Conservation (phyloP, 2,329 filamentous ascomycete genomes). For the Pestalotiopsis sp. region DNA sequence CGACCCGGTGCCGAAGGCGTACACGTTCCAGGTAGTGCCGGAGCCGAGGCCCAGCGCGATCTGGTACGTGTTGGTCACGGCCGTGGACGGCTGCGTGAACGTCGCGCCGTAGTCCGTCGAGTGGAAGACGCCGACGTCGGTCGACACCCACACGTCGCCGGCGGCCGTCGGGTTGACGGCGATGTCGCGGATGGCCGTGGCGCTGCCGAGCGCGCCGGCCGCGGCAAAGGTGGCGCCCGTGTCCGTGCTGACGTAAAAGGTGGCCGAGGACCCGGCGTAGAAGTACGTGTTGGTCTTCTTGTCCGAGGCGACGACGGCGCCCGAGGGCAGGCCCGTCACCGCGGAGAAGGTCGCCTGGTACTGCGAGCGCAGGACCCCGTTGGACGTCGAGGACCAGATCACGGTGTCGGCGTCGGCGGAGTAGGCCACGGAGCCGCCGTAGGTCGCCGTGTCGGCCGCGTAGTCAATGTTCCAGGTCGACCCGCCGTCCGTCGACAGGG, state of each 20-base stretch:
- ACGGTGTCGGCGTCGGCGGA: slow-evolving; percentile 53
- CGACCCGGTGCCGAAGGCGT: slow-evolving; percentile 46
- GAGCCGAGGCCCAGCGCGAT: slow-evolving; percentile 45
- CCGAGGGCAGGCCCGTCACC: slow-evolving; percentile 45
- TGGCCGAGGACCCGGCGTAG: slow-evolving; percentile 48
- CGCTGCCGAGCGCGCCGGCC: slow-evolving; percentile 38
- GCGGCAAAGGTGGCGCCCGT: slow-evolving; percentile 46
- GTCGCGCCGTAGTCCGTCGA: slow-evolving; percentile 52
- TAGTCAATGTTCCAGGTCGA: slow-evolving; percentile 47
- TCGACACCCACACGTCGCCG: slow-evolving; percentile 63
- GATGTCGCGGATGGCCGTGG: slow-evolving; percentile 53
- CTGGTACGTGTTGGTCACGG: slow-evolving; percentile 40
- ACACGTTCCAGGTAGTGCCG: slow-evolving; percentile 44
- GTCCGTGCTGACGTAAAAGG: slow-evolving; percentile 55
- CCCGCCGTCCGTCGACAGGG: slow-evolving; percentile 53
- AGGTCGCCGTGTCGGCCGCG: slow-evolving; percentile 45
- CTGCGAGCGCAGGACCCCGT: slow-evolving; percentile 44
- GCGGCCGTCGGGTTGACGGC: slow-evolving; percentile 57
- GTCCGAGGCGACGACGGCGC: slow-evolving; percentile 54
- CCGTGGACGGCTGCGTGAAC: slow-evolving; percentile 41
- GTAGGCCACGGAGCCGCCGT: slow-evolving; percentile 49
- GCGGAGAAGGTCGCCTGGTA: slow-evolving; percentile 43
- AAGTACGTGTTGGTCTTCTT: slow-evolving; percentile 54
- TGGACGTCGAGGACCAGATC: slow-evolving; percentile 45
- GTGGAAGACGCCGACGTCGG: slow-evolving; percentile 54